phyloP scores from a whole-genome alignment of 2,329 filamentous ascomycete genomes.

The Pseudogymnoascus sp. region DNA sequence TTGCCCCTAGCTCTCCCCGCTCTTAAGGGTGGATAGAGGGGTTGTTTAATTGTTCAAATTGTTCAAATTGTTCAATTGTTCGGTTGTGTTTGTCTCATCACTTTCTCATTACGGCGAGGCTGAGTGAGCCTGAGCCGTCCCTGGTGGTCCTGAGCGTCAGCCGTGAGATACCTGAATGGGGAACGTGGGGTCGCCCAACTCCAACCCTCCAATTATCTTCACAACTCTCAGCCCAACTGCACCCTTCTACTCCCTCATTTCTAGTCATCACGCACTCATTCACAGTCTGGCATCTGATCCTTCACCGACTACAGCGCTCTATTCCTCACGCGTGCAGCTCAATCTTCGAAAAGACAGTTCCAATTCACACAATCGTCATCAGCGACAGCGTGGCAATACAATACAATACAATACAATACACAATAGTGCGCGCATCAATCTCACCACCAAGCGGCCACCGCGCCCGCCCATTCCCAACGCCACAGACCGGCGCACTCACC shows the following conservation, averaged over 20 bases:
- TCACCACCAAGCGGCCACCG: background rate
- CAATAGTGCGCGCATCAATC: background rate
- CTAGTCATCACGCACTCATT: background rate
- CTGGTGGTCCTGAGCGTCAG: no score
- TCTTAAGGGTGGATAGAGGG: background rate
- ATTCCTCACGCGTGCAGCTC: background rate
- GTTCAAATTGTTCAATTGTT: no score
- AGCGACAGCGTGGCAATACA: background rate
- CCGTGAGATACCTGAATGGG: background rate
- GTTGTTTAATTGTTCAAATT: no score
- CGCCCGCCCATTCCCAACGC: background rate
- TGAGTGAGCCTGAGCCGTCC: background rate
- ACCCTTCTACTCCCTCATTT: background rate
- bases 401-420: no score
- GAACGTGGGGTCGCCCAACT: background rate
- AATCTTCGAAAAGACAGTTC: background rate
- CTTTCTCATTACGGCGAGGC: background rate
- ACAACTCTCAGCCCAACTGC: background rate
- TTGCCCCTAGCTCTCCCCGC: background rate
- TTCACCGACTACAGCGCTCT: background rate
- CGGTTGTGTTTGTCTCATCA: background rate
- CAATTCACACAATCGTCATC: conserved; percentile 4
- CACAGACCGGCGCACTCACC: background rate
- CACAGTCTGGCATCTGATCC: background rate
- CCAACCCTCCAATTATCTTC: background rate